Conservation (phyloP, 331 rosid genomes). For the Pyrus hybrid region DNA sequence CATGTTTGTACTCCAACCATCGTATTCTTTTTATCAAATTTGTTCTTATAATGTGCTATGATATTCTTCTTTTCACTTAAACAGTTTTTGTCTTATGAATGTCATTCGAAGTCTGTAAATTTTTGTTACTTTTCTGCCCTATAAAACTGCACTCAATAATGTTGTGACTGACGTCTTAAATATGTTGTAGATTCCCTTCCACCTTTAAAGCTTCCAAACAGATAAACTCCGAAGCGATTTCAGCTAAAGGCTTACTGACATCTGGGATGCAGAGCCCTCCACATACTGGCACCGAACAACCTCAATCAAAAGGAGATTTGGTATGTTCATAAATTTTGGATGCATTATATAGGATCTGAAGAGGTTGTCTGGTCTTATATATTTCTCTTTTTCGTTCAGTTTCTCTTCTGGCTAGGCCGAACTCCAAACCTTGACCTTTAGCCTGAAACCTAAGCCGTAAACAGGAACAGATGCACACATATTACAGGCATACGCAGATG, state of each 20-base stretch:
- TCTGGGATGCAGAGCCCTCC: slow-evolving; percentile 43
- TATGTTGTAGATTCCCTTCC: slow-evolving; percentile 59
- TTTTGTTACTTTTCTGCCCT: neutral
- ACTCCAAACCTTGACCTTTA: neutral
- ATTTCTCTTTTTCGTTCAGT: neutral
- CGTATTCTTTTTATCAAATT: neutral
- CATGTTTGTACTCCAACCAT: neutral
- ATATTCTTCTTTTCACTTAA: neutral
- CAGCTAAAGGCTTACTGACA: slow-evolving; percentile 60
- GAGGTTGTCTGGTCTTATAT: neutral
- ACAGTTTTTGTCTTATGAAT: neutral
- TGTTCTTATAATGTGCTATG: neutral
- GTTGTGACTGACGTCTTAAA: slow-evolving; percentile 1
- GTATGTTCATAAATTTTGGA: slow-evolving; percentile 21
- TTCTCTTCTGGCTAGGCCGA: neutral
- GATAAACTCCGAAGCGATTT: slow-evolving; percentile 40
- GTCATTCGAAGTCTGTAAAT: neutral
- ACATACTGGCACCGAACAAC: slow-evolving; percentile 26
- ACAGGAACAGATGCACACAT: neutral
- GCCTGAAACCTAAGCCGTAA: neutral
- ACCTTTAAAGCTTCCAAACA: slow-evolving; percentile 38
- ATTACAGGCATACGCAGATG: neutral
- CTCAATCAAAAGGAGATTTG: slow-evolving; percentile 53
- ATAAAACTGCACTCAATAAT: neutral
- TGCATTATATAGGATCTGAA: neutral